Conservation (phyloP, 2,329 filamentous ascomycete species). For the Claviceps cyperi region DNA sequence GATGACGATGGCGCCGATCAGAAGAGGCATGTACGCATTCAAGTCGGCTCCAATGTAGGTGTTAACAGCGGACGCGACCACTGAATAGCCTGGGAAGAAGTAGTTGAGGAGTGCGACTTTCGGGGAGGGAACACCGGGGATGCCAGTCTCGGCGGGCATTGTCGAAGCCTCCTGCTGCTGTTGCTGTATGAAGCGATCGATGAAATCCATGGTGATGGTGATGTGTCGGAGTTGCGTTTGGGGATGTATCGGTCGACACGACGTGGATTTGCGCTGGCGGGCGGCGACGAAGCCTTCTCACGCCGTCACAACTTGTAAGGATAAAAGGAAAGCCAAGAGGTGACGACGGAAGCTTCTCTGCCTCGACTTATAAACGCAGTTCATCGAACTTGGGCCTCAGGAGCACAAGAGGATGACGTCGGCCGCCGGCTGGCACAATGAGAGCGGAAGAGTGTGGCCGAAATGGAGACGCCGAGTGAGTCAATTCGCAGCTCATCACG, state of each 20-base stretch:
- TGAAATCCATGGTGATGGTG: conserved; percentile 6
- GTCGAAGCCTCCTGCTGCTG: conserved; percentile 2
- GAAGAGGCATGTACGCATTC: conserved; percentile 44
- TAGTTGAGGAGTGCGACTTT: conserved; percentile 41
- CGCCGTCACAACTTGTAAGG: neutral
- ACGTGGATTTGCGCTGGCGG: neutral
- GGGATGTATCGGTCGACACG: neutral
- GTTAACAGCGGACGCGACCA: conserved; percentile 37
- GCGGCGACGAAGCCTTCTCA: neutral
- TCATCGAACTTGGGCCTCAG: neutral
- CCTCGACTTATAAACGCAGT: neutral
- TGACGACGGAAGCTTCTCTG: neutral
- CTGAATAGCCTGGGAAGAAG: conserved; percentile 51
- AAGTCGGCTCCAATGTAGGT: conserved; percentile 47
- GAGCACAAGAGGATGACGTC: neutral
- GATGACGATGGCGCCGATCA: conserved; percentile 35
- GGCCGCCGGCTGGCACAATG: neutral
- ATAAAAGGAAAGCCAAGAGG: neutral
- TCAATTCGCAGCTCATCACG: too few species aligned
- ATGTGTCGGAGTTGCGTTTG: neutral
- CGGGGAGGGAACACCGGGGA: conserved; percentile 12
- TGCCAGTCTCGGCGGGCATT: conserved; percentile 7
- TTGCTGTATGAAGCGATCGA: neutral
- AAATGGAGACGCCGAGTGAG: neutral
- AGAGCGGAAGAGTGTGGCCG: neutral